phyloP scores from a whole-genome alignment of 2,329 filamentous ascomycete species.

The Dactylellina sp. region DNA sequence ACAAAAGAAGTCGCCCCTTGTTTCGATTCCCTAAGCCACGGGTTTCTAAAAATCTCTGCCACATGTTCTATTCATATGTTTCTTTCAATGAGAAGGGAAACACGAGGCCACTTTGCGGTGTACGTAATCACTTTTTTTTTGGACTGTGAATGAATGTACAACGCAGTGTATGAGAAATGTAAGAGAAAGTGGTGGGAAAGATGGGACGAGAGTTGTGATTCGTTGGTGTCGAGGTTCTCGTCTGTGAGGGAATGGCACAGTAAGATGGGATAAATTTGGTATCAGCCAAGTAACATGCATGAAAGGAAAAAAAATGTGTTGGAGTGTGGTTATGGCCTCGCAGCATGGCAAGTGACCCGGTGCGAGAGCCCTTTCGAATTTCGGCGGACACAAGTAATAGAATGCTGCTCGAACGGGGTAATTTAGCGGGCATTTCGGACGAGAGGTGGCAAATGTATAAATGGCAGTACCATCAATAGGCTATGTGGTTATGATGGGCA shows the following conservation, averaged over 20 bases:
- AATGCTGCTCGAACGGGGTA: constrained; percentile 3
- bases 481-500: too few species aligned
- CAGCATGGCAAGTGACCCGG: background rate
- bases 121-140: background rate
- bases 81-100: too few species aligned
- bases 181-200: background rate
- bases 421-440: background rate
- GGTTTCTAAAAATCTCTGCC: background rate
- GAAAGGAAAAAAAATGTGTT: constrained; percentile 26
- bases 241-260: constrained; percentile 29
- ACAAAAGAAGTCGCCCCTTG: background rate
- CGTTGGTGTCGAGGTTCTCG: background rate
- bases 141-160: background rate
- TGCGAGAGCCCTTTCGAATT: too few species aligned
- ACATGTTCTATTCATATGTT: too few species aligned
- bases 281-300: constrained; percentile 1
- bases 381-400: too few species aligned
- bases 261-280: constrained; percentile 41
- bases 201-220: constrained; percentile 9
- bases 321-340: constrained; percentile 24
- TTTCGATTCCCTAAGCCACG: constrained; percentile 16
- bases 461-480: background rate
- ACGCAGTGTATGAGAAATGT: background rate
- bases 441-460: background rate
- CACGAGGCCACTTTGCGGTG: background rate